Conservation (phyloP, 495 filamentous ascomycete genomes). For the Sabuloglossum arenarium region DNA sequence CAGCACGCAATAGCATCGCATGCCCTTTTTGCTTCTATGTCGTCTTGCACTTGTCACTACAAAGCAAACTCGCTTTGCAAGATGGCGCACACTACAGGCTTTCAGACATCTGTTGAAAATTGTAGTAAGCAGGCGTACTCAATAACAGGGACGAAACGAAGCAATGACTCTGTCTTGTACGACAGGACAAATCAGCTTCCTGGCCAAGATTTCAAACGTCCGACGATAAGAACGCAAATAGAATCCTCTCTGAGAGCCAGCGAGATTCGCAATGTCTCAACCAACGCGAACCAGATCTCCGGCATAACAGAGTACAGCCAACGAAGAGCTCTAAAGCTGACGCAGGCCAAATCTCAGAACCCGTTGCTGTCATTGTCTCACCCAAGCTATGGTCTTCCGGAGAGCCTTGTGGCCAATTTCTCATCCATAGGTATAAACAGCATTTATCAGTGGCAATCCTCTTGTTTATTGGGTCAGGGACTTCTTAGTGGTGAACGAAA, state of each 20-base stretch:
- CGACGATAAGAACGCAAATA: background rate
- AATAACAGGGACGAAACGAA: slow-evolving; percentile 24
- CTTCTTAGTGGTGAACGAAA: slow-evolving; percentile 44
- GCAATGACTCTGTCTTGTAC: background rate
- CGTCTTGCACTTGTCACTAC: too few relatives aligned
- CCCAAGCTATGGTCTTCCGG: slow-evolving; percentile 40
- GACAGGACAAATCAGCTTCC: background rate
- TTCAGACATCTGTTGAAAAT: slow-evolving; percentile 27
- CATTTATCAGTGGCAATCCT: slow-evolving; percentile 74
- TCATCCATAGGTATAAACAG: slow-evolving; percentile 36
- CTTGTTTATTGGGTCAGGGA: slow-evolving; percentile 48
- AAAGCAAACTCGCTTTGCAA: background rate
- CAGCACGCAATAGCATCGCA: too few relatives aligned
- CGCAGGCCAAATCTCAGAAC: slow-evolving; percentile 31
- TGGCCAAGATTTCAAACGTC: background rate
- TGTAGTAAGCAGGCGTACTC: slow-evolving; percentile 20
- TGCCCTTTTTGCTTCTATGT: too few relatives aligned
- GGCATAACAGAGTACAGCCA: slow-evolving; percentile 27
- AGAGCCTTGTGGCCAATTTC: slow-evolving; percentile 41
- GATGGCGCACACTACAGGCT: slow-evolving; percentile 7
- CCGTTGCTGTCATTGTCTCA: slow-evolving; percentile 41
- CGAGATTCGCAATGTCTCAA: background rate
- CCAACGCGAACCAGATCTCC: background rate
- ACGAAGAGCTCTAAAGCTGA: slow-evolving; percentile 19
- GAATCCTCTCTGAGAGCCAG: background rate